These are phyloP conservation scores for Daldinia vernicosa DNA, from an alignment of 495 filamentous ascomycete species.

Conservation along the genomic window DNA sequence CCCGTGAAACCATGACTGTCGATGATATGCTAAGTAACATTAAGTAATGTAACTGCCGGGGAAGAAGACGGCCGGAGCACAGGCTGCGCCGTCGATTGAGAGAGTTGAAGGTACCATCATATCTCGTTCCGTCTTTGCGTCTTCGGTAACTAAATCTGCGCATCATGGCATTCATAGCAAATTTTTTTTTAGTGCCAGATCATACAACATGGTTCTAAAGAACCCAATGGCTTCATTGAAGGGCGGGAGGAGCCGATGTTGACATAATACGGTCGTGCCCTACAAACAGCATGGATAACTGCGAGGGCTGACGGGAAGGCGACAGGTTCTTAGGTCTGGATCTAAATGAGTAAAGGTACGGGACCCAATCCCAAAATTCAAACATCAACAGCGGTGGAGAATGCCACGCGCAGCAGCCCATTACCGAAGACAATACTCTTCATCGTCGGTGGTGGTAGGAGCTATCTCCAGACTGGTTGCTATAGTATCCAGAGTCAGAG, in stretches of 20 bases:
- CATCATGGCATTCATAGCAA: conserved; percentile 30
- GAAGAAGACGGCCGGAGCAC: conserved; percentile 9
- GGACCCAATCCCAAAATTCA: conserved; percentile 56
- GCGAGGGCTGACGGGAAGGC: conserved; percentile 54
- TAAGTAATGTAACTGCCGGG: conserved; percentile 25
- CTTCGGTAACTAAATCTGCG: conserved; percentile 38
- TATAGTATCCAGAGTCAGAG: conserved; percentile 64
- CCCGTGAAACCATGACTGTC: conserved; percentile 20
- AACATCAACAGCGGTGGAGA: conserved; percentile 56
- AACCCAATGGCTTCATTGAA: conserved; percentile 35
- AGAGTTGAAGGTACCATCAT: conserved; percentile 11
- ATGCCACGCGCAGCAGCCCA: conserved; percentile 57
- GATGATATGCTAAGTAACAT: conserved; percentile 23
- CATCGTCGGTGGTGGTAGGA: conserved; percentile 56
- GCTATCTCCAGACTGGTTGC: conserved; percentile 55
- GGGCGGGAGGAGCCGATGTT: conserved; percentile 53
- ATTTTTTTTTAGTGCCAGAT: conserved; percentile 24
- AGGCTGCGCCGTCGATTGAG: conserved; percentile 6
- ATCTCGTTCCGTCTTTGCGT: conserved; percentile 33
- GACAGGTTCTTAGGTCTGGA: conserved; percentile 48
- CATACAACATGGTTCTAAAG: conserved; percentile 26
- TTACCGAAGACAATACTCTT: conserved; percentile 64
- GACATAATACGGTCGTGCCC: conserved; percentile 58
- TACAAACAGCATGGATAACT: conserved; percentile 58
- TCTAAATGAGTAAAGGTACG: conserved; percentile 62